Conservation (phyloP, 441 rosid genomes). For the Croton laevigatus region DNA sequence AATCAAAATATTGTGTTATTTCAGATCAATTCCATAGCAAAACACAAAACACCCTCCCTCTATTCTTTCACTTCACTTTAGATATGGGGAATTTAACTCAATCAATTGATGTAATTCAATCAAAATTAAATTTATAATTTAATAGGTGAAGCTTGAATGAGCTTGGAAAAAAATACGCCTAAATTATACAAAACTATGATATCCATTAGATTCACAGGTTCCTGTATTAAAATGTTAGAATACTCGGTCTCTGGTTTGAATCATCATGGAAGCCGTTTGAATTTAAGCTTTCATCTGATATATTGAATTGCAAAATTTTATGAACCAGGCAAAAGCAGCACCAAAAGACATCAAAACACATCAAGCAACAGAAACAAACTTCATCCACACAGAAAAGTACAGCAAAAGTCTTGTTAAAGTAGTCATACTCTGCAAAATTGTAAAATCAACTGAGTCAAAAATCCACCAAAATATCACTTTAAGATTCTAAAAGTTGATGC, state of each 20-base stretch:
- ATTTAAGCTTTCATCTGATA: background rate
- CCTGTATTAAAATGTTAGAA: background rate
- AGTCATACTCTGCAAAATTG: background rate
- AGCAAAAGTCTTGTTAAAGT: background rate
- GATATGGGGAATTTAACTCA: no score
- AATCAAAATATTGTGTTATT: no score
- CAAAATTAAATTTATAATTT: no score
- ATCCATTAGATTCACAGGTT: background rate
- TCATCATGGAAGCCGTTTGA: background rate
- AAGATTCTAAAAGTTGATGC: background rate
- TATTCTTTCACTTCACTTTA: no score
- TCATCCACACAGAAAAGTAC: background rate
- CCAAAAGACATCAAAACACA: background rate
- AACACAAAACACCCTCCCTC: no score
- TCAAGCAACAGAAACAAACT: background rate
- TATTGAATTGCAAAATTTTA: background rate
- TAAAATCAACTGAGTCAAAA: background rate
- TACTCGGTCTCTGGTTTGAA: background rate
- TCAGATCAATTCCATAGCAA: no score
- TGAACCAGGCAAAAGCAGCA: background rate
- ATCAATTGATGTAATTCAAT: no score
- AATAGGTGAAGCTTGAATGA: no score
- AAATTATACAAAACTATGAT: no score
- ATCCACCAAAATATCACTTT: background rate
- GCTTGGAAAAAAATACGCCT: no score